A percentile compares a stretch with the other conserved stretches of the same genome.
Evolutionary conservation across 352 stramenopile genomes (phyloP).

Genomic region (Phytophthora foliorum): DNA sequence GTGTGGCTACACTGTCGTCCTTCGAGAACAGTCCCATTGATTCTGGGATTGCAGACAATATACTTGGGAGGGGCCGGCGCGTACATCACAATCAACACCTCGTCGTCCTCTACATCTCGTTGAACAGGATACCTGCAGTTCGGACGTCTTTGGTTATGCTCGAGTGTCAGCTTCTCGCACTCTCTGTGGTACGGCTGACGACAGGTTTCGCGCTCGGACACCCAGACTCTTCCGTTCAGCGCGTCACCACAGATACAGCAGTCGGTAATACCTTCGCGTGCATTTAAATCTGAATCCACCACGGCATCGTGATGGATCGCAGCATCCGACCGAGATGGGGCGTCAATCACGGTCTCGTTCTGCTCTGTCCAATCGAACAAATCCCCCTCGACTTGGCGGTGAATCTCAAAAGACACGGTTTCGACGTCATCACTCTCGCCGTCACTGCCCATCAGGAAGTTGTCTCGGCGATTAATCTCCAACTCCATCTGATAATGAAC

Average conservation of each 20-base stretch:
- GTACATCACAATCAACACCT: background rate
- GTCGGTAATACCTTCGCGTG: slow-evolving; percentile 1
- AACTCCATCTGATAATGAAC: too few species aligned
- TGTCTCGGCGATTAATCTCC: too few species aligned
- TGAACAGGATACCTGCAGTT: background rate
- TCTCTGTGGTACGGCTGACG: slow-evolving; percentile 9
- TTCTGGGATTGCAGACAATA: background rate
- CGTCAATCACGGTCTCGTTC: too few species aligned
- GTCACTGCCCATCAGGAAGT: too few species aligned
- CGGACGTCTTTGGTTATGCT: background rate
- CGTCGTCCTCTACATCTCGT: slow-evolving; percentile 5
- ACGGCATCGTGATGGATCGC: too few species aligned
- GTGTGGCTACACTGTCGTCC: background rate
- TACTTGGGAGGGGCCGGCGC: background rate
- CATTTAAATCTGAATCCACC: too few species aligned
- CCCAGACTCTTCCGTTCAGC: background rate
- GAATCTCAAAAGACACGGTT: too few species aligned
- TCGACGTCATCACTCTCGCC: too few species aligned
- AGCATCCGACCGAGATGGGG: too few species aligned
- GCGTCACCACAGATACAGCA: slow-evolving; percentile 1
- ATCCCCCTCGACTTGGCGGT: too few species aligned
- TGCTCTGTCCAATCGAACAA: too few species aligned
- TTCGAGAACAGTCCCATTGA: slow-evolving; percentile 6
- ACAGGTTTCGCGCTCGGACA: background rate
- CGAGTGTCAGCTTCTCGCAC: background rate